A percentile compares a stretch with the other conserved stretches of the same genome.
Evolutionary conservation across 2,329 filamentous ascomycete genomes (phyloP).

Genomic region (Claviceps cyperi): DNA sequence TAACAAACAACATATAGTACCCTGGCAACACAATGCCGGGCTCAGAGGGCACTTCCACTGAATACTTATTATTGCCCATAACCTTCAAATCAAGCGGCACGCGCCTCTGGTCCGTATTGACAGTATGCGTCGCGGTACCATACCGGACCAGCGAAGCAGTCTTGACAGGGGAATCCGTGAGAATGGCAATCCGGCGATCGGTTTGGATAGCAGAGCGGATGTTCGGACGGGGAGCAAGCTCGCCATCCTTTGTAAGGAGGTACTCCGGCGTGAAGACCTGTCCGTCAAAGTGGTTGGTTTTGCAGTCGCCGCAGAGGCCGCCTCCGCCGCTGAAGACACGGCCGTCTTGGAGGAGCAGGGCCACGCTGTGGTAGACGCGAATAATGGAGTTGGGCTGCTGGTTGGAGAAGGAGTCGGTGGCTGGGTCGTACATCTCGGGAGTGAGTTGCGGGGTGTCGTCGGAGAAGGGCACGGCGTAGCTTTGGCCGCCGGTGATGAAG

Average conservation of each 20-base stretch:
- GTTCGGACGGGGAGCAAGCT: constrained; percentile 23
- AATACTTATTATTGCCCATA: constrained; percentile 19
- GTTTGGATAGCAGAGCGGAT: constrained; percentile 15
- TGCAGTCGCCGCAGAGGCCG: constrained; percentile 33
- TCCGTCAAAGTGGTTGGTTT: constrained; percentile 36
- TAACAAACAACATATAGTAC: constrained; percentile 39
- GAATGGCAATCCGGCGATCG: constrained; percentile 12
- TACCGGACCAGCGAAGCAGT: constrained; percentile 28
- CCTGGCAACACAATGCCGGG: constrained; percentile 36
- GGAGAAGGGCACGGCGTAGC: constrained; percentile 26
- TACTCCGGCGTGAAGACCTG: constrained; percentile 43
- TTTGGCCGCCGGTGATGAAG: constrained; percentile 33
- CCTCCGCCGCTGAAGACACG: constrained; percentile 36
- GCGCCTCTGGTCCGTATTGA: constrained; percentile 44
- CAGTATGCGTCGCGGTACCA: constrained; percentile 36
- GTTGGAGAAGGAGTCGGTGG: constrained; percentile 23
- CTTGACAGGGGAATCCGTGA: constrained; percentile 15
- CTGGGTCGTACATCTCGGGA: constrained; percentile 32
- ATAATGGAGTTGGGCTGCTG: constrained; percentile 24
- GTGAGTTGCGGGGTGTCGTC: constrained; percentile 26
- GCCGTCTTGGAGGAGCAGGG: constrained; percentile 34
- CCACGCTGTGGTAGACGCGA: constrained; percentile 35
- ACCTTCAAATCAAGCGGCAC: constrained; percentile 25
- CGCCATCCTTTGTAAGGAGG: constrained; percentile 32
- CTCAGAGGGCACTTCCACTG: constrained; percentile 29